Evolutionary conservation across 192 early-diverging fungal species (phyloP).

Genomic region (Gryganskiella cystojenkinii): DNA sequence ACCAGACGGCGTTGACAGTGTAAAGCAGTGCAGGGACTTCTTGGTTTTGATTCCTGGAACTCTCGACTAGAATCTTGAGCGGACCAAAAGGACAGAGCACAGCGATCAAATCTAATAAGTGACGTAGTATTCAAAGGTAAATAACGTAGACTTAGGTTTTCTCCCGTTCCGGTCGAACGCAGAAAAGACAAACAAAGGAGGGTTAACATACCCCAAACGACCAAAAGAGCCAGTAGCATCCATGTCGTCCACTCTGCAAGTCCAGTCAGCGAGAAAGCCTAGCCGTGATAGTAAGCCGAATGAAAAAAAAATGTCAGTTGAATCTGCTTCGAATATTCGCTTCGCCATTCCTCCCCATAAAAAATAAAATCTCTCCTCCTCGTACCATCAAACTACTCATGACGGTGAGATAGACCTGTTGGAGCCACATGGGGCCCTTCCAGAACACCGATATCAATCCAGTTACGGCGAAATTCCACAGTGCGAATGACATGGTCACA

Average conservation of each 20-base stretch:
- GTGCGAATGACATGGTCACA: slow-evolving; percentile 75
- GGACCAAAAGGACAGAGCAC: slow-evolving; percentile 93
- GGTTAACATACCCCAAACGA: slow-evolving; percentile 76
- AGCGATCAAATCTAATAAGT: slow-evolving; percentile 77
- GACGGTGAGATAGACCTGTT: slow-evolving; percentile 82
- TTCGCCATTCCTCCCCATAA: too few relatives aligned
- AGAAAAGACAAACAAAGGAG: background rate
- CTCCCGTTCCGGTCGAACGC: too few relatives aligned
- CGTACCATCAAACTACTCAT: slow-evolving; percentile 87
- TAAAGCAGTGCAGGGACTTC: slow-evolving; percentile 85
- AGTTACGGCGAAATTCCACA: slow-evolving; percentile 83
- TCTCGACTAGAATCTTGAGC: slow-evolving; percentile 82
- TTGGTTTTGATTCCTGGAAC: slow-evolving; percentile 73
- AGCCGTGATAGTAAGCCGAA: background rate
- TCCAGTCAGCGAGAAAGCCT: slow-evolving; percentile 80
- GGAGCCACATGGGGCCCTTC: slow-evolving; percentile 81
- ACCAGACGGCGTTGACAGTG: slow-evolving; percentile 76
- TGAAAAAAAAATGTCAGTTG: slow-evolving; percentile 4
- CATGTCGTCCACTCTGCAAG: slow-evolving; percentile 82
- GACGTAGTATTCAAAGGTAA: background rate
- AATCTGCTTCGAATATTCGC: too few relatives aligned
- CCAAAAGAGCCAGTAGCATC: slow-evolving; percentile 82
- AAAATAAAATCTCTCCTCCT: too few relatives aligned
- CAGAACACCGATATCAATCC: slow-evolving; percentile 83
- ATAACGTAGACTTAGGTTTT: background rate